These are phyloP conservation scores for Penicillium soppii DNA, from an alignment of 495 filamentous ascomycete genomes.

Conservation along the genomic window DNA sequence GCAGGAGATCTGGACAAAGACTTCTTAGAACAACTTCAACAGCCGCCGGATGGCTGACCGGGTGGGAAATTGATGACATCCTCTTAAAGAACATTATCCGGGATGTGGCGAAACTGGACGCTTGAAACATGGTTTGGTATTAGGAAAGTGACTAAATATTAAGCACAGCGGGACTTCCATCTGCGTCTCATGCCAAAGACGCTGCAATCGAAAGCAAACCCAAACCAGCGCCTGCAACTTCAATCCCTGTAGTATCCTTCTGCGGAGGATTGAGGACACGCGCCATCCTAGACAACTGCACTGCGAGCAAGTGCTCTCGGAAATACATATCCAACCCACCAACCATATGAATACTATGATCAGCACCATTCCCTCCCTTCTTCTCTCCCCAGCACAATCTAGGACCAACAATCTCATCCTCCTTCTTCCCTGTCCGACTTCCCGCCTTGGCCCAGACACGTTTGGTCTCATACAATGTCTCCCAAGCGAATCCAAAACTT, in stretches of 20 bases:
- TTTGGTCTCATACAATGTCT: conserved; percentile 20
- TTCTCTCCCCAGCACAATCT: conserved; percentile 21
- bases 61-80: background rate
- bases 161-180: background rate
- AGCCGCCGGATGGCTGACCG: background rate
- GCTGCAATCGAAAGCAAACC: conserved; percentile 1
- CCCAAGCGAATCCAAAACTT: conserved; percentile 10
- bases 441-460: conserved; percentile 20
- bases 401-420: conserved; percentile 29
- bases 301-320: conserved; percentile 20
- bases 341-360: conserved; percentile 17
- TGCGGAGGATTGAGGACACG: conserved; percentile 15
- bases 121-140: background rate
- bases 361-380: conserved; percentile 12
- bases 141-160: background rate
- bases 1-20: conserved; percentile 25
- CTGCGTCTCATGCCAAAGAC: background rate
- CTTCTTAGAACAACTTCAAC: conserved; percentile 24
- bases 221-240: conserved; percentile 1
- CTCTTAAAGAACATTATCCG: too few relatives aligned
- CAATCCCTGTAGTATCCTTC: conserved; percentile 18
- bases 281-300: conserved; percentile 15
- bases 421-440: conserved; percentile 18
- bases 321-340: conserved; percentile 17
- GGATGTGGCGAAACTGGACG: too few relatives aligned